Conservation (phyloP, 1,139 yeast species). For the Sugiyamaella novakii region DNA sequence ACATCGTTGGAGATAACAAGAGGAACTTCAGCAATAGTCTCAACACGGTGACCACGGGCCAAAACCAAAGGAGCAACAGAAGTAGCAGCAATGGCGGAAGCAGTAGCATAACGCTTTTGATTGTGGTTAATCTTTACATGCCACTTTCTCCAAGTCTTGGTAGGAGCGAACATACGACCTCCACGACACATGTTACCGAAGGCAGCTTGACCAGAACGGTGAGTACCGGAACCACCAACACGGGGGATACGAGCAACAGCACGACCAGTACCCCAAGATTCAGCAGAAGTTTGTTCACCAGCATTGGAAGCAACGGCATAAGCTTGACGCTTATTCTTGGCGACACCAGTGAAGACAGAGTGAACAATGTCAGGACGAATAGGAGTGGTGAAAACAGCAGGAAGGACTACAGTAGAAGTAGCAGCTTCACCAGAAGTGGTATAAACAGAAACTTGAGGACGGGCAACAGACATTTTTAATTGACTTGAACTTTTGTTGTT, state of each 20-base stretch:
- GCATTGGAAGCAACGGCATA: conserved; percentile 99
- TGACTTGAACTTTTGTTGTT: conserved; percentile 15
- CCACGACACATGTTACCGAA: conserved; percentile 99
- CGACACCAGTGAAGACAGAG: conserved; percentile 96
- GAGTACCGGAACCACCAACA: conserved; percentile 99
- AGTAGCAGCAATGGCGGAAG: conserved; percentile 99
- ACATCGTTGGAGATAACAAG: conserved; percentile 93
- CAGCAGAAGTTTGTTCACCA: conserved; percentile 99
- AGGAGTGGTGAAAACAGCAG: conserved; percentile 99
- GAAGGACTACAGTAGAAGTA: conserved; percentile 84
- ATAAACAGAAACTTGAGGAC: conserved; percentile 97
- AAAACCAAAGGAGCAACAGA: conserved; percentile 97
- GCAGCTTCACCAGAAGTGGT: conserved; percentile 87
- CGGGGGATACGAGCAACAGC: conserved; percentile 99
- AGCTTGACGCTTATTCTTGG: conserved; percentile 99
- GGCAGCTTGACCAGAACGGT: conserved; percentile 99
- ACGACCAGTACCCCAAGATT: conserved; percentile 99
- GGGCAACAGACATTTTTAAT: conserved; percentile 62
- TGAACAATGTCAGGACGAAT: conserved; percentile 99
- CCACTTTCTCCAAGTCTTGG: conserved; percentile 99
- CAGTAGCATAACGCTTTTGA: conserved; percentile 99
- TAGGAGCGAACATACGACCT: conserved; percentile 99
- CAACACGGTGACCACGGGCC: conserved; percentile 99
- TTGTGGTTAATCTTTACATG: conserved; percentile 99
- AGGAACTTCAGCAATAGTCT: conserved; percentile 97